Base-by-base conservation (phyloP, 352 stramenopile species). In the Globisporangium radiosum region DNA sequence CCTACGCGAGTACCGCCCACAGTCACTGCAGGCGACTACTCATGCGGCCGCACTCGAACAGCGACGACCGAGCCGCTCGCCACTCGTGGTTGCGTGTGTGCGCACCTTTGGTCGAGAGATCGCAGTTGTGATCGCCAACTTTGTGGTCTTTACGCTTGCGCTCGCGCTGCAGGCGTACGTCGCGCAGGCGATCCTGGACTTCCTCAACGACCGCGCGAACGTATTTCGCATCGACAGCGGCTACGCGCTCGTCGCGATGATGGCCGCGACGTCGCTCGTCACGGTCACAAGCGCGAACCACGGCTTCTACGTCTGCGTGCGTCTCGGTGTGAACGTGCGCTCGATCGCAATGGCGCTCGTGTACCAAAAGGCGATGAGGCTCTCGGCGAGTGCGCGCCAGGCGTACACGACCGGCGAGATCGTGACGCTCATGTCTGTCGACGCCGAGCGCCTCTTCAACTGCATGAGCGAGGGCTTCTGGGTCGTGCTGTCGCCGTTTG, bases 51-150 rank as follows among this genome's bases (percentile, higher is more conserved):
- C 25, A 33, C 25, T 33, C 25, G 25, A 33, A 33, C 25, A 33
- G 25, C 25, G 25, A 33, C 25, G 25, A 33, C 25, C 25, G 25
- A 33, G 25, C 25, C 25, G 25, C 17, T 53, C 48, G 48, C 48
- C 48, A 25, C 13, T 53, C 5, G 48, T 40, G 7, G 11, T 37
- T 17, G 48, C 48, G 17, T 14, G 37, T 69, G 9, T 56, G 83
- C 4, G 71, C 71, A 9, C 67, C 38, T 14, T 77, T 72, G 14
- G 71, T 87, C 5, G 65, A 76, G 50, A 51, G 10, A 15, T 48
- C 15, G 13, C 43, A 13, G 15, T 48, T 13, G 43, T n/a, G 2
- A 7, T 48, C 14, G 43, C 43, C 43, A 54, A 5, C 75, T 89
- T 33, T 75, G 79, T 10, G 57, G 58, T 0, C 52, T 56, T 10